Evolutionary conservation across 2,329 filamentous ascomycete species (phyloP).

Genomic region (Colletotrichum sp.): DNA sequence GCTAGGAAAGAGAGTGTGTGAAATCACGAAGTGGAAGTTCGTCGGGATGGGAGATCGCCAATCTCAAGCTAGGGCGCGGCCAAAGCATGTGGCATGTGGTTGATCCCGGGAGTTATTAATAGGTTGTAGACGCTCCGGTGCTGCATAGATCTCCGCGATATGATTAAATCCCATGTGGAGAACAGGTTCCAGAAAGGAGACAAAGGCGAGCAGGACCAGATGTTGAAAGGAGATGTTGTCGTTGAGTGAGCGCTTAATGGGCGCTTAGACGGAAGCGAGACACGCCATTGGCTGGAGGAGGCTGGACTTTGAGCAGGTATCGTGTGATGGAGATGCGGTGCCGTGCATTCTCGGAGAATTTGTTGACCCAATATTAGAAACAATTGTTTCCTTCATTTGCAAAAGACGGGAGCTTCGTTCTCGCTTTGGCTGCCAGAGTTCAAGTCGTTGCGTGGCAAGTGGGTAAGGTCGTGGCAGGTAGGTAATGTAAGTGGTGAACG

Average conservation of each 20-base stretch:
- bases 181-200: conserved; percentile 15
- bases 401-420: background rate
- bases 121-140: background rate
- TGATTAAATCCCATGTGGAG: background rate
- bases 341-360: conserved; percentile 14
- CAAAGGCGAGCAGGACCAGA: background rate
- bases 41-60: background rate
- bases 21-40: background rate
- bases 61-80: background rate
- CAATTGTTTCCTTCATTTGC: background rate
- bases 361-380: conserved; percentile 11
- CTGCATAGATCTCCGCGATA: background rate
- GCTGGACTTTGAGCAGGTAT: background rate
- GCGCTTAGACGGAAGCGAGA: conserved; percentile 19
- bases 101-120: conserved; percentile 22
- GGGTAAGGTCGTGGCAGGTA: background rate
- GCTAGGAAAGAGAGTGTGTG: background rate
- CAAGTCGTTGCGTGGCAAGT: background rate
- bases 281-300: conserved; percentile 7
- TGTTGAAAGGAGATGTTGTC: background rate
- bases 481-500: background rate
- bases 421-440: background rate
- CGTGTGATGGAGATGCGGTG: conserved; percentile 12
- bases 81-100: background rate
- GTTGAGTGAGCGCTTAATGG: conserved; percentile 19